Conservation (phyloP, 768 basidiomycete species). For the Boletus tomentosulus region DNA sequence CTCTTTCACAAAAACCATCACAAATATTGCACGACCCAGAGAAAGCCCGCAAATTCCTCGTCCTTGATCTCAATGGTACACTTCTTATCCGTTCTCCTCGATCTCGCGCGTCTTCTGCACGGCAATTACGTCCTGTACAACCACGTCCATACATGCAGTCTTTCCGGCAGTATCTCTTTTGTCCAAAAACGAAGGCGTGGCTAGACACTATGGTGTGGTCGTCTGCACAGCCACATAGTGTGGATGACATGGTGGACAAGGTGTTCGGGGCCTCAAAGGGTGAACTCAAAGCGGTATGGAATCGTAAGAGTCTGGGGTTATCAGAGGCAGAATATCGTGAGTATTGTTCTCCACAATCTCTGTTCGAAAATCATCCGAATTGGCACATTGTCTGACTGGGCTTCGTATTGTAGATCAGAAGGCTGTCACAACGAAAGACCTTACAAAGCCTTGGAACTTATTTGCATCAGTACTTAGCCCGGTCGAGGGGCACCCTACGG, state of each 20-base stretch:
- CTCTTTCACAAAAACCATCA: constrained; percentile 30
- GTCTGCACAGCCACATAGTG: constrained; percentile 78
- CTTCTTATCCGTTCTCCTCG: constrained; percentile 54
- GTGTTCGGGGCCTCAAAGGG: constrained; percentile 46
- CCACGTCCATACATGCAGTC: constrained; percentile 63
- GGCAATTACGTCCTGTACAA: constrained; percentile 39
- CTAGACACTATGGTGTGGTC: constrained; percentile 89
- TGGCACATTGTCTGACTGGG: neutral
- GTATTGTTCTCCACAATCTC: constrained; percentile 30
- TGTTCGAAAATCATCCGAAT: neutral
- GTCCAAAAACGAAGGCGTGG: constrained; percentile 55
- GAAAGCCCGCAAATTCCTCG: constrained; percentile 54
- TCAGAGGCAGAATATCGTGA: constrained; percentile 57
- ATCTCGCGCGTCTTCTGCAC: constrained; percentile 11
- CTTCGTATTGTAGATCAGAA: constrained; percentile 12
- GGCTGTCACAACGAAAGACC: constrained; percentile 64
- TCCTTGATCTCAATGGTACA: constrained; percentile 67
- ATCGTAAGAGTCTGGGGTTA: constrained; percentile 74
- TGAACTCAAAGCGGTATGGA: constrained; percentile 66
- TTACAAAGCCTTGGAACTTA: constrained; percentile 61
- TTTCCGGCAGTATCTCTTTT: constrained; percentile 62
- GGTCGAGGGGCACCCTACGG: neutral
- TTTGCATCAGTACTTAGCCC: constrained; percentile 20
- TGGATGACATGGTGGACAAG: constrained; percentile 65
- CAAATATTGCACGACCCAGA: constrained; percentile 21